These are phyloP conservation scores for Hyaloraphidium curvatum DNA, from an alignment of 192 early-diverging fungal species.

Conservation along the genomic window DNA sequence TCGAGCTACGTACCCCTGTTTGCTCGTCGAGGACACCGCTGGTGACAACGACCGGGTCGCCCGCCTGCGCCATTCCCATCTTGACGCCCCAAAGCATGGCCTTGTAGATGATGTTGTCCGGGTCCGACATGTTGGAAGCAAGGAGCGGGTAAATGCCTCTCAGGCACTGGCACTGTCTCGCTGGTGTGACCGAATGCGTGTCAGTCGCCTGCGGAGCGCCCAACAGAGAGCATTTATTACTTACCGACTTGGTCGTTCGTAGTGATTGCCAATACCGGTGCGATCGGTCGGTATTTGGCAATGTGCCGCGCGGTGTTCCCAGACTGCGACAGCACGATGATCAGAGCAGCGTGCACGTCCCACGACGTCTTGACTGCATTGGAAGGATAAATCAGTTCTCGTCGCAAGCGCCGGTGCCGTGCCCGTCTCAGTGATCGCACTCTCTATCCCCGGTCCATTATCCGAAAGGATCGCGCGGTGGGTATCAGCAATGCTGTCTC, in stretches of 20 bases:
- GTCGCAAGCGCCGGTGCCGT: no score
- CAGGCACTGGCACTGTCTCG: constrained; percentile 26
- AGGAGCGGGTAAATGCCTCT: constrained; percentile 32
- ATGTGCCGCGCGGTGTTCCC: constrained; percentile 76
- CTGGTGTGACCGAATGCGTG: constrained; percentile 6
- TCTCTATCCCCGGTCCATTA: no score
- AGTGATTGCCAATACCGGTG: constrained; percentile 84
- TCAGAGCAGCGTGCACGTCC: constrained; percentile 54
- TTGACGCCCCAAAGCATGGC: constrained; percentile 37
- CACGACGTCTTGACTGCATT: constrained; percentile 8
- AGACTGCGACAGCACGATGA: constrained; percentile 67
- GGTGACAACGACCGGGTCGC: constrained; percentile 16
- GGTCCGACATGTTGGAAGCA: constrained; percentile 26
- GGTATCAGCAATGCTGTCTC: no score
- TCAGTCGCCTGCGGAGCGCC: neutral
- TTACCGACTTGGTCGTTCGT: constrained; percentile 30
- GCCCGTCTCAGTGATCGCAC: no score
- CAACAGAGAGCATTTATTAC: neutral
- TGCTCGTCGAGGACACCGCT: no score
- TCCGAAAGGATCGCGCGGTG: no score
- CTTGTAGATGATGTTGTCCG: constrained; percentile 28
- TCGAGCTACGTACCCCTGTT: no score
- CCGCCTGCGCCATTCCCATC: constrained; percentile 30
- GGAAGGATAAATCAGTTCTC: neutral
- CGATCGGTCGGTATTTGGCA: constrained; percentile 82